phyloP scores from a whole-genome alignment of 2,329 filamentous ascomycete species.

The Cryphonectria parasitica region DNA sequence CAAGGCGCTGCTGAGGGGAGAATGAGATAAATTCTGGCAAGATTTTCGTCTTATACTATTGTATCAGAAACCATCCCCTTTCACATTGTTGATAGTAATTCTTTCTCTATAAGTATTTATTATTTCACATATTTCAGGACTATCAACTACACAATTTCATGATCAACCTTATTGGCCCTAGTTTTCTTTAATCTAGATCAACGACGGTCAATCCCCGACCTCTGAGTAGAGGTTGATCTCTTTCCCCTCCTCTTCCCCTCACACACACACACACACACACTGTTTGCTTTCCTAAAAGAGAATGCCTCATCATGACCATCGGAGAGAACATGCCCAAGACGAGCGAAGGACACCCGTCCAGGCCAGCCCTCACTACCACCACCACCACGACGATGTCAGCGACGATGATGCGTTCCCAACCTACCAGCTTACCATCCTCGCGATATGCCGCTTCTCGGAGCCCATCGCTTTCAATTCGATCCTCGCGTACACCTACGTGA shows the following conservation, averaged over 20 bases:
- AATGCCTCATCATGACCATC: slow-evolving; percentile 11
- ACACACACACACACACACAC: neutral
- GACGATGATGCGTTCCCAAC: slow-evolving; percentile 42
- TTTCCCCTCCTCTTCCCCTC: too few relatives aligned
- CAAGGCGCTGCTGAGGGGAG: neutral
- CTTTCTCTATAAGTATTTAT: neutral
- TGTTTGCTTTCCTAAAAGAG: neutral
- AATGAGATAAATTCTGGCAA: neutral
- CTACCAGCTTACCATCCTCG: slow-evolving; percentile 49
- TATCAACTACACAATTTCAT: neutral
- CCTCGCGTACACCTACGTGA: slow-evolving; percentile 47
- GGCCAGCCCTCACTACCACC: neutral
- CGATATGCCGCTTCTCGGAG: slow-evolving; percentile 50
- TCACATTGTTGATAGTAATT: neutral
- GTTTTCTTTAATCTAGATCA: neutral
- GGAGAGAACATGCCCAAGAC: slow-evolving; percentile 3
- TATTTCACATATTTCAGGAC: neutral
- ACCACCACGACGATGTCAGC: neutral
- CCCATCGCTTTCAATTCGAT: slow-evolving; percentile 52
- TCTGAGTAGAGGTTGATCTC: neutral
- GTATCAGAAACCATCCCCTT: neutral
- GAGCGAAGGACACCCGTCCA: neutral
- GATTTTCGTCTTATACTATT: neutral
- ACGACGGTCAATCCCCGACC: neutral
- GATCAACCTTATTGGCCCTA: neutral